Evolutionary conservation across 208 protist genomes (phyloP).

Genomic region (Kentomonas sorsogonicus): DNA sequence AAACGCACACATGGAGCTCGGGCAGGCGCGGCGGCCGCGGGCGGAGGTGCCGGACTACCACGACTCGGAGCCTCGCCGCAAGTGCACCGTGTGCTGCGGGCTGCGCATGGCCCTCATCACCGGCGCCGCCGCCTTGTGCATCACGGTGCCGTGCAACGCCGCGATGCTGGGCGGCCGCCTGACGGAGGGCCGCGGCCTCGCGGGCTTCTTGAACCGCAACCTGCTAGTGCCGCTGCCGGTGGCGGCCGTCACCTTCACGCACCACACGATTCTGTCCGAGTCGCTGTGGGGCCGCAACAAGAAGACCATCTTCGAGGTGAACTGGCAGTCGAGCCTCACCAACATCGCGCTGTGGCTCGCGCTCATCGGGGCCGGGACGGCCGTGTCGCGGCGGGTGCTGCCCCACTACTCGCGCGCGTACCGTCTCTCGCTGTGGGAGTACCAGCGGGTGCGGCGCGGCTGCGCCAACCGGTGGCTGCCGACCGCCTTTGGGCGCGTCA

Average conservation of each 20-base stretch:
- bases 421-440: constrained; percentile 75
- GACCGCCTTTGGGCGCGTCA: constrained; percentile 56
- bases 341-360: constrained; percentile 55
- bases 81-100: constrained; percentile 77
- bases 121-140: constrained; percentile 27
- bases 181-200: constrained; percentile 39
- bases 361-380: constrained; percentile 27
- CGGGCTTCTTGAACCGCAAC: constrained; percentile 61
- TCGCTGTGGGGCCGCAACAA: constrained; percentile 81
- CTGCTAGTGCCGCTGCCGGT: constrained; percentile 59
- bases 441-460: constrained; percentile 46
- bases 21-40: constrained; percentile 49
- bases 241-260: constrained; percentile 69
- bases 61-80: constrained; percentile 49
- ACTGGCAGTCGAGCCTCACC: constrained; percentile 51
- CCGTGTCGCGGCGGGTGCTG: constrained; percentile 37
- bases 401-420: constrained; percentile 45
- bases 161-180: constrained; percentile 38
- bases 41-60: constrained; percentile 35
- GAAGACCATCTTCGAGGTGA: constrained; percentile 64
- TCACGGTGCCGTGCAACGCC: constrained; percentile 64
- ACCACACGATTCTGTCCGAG: constrained; percentile 76
- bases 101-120: constrained; percentile 34
- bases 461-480: constrained; percentile 63
- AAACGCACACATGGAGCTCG: constrained; percentile 42